Percentiles rank a stretch among this genome's conserved stretches.
These are phyloP conservation scores for Scheffersomyces insectosa DNA, from an alignment of 1,139 yeast genomes.

Conservation along the genomic window DNA sequence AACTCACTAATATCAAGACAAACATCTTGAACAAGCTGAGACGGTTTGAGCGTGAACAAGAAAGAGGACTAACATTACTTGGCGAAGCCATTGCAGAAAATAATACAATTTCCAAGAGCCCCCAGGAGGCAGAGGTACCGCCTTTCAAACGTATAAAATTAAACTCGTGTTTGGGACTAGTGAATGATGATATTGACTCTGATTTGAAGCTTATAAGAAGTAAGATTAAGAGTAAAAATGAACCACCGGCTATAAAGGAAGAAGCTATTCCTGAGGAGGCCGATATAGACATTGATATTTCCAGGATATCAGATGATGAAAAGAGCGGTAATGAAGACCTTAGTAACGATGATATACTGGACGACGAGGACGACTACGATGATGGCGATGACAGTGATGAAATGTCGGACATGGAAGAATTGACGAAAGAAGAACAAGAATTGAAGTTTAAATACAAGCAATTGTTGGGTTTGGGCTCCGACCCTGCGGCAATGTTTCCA, in stretches of 20 bases:
- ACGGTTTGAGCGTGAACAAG: slow-evolving; percentile 8
- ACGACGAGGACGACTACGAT: slow-evolving; percentile 1
- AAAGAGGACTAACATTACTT: background rate
- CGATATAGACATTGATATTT: slow-evolving; percentile 4
- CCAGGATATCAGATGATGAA: slow-evolving; percentile 7
- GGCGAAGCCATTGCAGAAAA: too few species aligned
- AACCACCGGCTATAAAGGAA: slow-evolving; percentile 5
- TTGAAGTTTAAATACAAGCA: slow-evolving; percentile 11
- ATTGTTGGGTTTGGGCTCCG: slow-evolving; percentile 11
- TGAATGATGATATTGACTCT: slow-evolving; percentile 24
- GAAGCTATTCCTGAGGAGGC: slow-evolving; percentile 2
- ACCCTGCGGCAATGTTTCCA: slow-evolving; percentile 2
- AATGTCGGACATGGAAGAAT: background rate
- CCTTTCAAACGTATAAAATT: slow-evolving; percentile 14
- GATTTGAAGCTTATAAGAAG: slow-evolving; percentile 18
- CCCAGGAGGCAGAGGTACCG: background rate
- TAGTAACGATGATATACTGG: slow-evolving; percentile 5
- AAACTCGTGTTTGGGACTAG: slow-evolving; percentile 22
- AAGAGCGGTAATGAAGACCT: slow-evolving; percentile 8
- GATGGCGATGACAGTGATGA: slow-evolving; percentile 3
- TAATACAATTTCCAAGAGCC: background rate
- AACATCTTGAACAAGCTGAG: slow-evolving; percentile 11
- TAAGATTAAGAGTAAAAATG: slow-evolving; percentile 5
- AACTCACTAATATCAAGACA: slow-evolving; percentile 29
- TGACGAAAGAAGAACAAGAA: slow-evolving; percentile 6